Evolutionary conservation across 352 stramenopile species (phyloP), one percentile per base, ranked within the genome.

Genomic region (Globisporangium canariense): DNA sequence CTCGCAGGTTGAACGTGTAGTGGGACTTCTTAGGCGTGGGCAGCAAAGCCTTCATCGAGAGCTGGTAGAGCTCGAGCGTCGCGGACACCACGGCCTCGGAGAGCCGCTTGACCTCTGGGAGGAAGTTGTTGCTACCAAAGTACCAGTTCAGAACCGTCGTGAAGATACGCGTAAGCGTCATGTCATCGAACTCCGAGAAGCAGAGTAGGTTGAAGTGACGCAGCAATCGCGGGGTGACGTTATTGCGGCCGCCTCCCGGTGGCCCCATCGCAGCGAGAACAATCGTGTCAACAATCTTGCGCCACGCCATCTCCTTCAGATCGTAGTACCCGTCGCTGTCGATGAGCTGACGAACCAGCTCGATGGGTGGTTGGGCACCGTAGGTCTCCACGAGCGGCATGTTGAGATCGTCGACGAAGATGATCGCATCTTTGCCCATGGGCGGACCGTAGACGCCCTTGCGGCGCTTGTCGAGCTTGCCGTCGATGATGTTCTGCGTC

Each of bases 1-100:
- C 94, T 6, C 94, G 84, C 56, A 98, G 65, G 53, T 98, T 98
- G 74, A 98, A 98, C 16, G 94, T 98, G 75, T 98, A 98, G 75
- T 98, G 95, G 16, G 86, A 97, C 76, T 98, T 98, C 30, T 93
- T 91, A 0, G 95, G 95, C 13, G 95, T 98, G 30, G 94, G 93
- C 3, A 98, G 79, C 34, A 98, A 73, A 28, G 79, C 70, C 20
- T 78, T 75, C 76, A 97, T 97, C 3, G 84, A 75, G 9, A 84
- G 76, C 64, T 93, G 82, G 67, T 98, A 98, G 20, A 94, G 80
- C 36, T 97, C 88, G n/a, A 98, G 70, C 1, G 94, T 98, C 16
- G 92, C 91, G 4, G 86, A 78, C 7, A 98, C 93, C 13, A 98
- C 77, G 0, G 75, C 70, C 46, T 91, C 84, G 0, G 84, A 80